Evolutionary conservation across 352 stramenopile species (phyloP).

Genomic region (Phytophthora multivora): DNA sequence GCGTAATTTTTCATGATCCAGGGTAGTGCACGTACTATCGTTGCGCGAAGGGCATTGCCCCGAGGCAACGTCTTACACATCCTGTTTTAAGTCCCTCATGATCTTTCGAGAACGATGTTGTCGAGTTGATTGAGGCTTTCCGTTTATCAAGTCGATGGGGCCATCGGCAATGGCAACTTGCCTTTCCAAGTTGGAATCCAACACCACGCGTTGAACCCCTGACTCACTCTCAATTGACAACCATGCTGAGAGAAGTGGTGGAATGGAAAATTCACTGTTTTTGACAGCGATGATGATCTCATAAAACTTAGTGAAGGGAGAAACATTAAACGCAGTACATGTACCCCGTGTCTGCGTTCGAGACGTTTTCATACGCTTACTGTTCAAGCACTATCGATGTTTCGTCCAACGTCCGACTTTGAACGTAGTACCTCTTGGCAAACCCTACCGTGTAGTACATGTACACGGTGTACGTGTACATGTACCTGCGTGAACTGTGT

Average conservation of each 20-base stretch:
- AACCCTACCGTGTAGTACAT: too few species aligned
- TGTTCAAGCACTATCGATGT: too few species aligned
- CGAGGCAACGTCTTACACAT: constrained; percentile 8
- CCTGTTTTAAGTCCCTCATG: constrained; percentile 14
- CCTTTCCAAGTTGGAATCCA: constrained; percentile 6
- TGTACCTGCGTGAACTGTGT: constrained; percentile 4
- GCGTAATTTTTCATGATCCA: not conserved
- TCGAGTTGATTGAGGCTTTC: constrained; percentile 14
- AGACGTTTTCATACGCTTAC: too few species aligned
- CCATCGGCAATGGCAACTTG: too few species aligned
- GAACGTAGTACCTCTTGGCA: too few species aligned
- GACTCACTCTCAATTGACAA: constrained; percentile 12
- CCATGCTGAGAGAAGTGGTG: not conserved
- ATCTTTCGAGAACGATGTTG: constrained; percentile 15
- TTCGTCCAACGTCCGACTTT: too few species aligned
- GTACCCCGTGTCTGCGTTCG: too few species aligned
- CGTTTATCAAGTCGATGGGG: constrained; percentile 1
- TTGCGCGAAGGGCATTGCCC: too few species aligned
- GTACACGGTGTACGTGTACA: too few species aligned
- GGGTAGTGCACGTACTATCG: not conserved
- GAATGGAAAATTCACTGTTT: not conserved
- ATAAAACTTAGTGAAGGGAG: too few species aligned
- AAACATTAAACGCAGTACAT: too few species aligned
- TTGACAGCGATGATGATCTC: not conserved
- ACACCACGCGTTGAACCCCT: not conserved